Evolutionary conservation across 768 basidiomycete genomes (phyloP), one percentile per base, ranked within the genome.

Genomic region (Galerina sulciceps): DNA sequence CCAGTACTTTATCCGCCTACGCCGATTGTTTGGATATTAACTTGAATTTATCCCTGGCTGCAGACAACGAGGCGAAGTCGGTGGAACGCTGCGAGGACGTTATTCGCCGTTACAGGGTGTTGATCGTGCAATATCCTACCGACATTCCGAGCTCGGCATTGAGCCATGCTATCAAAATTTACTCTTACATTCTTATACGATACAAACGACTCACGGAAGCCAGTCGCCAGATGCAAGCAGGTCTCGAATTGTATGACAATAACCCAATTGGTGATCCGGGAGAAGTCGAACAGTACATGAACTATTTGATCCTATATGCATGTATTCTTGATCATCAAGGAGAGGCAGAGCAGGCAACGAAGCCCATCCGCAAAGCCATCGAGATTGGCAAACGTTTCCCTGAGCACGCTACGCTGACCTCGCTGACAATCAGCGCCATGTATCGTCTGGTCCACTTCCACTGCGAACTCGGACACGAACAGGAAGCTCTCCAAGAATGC

Each of bases 301-400:
- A 18, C 2, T 43, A 34, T 18, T 36, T 60, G 2, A 52, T 55
- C 36, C 37, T 23, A 14, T 23, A 37, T 31, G 59, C 36, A 17
- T 20, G 34, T 20, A 44, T 55, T 48, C 49, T 60, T 14, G 54
- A 60, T 23, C 36, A 51, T 41, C 40, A 48, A 37, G 59, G 59
- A 11, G 20, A 18, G 26, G 20, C 48, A 10, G 48, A 53, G 20
- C 14, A 51, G 23, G 59, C 59, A 1, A 35, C 56, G 18, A 22
- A 10, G 1, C 48, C 47, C 11, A 55, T 56, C 18, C n/a, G 35
- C 14, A 51, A 35, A 26, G 54, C 54, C 0, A 43, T 56, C 13
- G 26, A 55, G 9, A 26, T 60, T 13, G 59, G 34, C 20, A 60
- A 55, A 17, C 47, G 26, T 23, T 42, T 56, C 36, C 18, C 40